Evolutionary conservation across 352 stramenopile genomes (phyloP), one percentile per base, ranked within the genome.

Genomic region (Globisporangium perplexum): DNA sequence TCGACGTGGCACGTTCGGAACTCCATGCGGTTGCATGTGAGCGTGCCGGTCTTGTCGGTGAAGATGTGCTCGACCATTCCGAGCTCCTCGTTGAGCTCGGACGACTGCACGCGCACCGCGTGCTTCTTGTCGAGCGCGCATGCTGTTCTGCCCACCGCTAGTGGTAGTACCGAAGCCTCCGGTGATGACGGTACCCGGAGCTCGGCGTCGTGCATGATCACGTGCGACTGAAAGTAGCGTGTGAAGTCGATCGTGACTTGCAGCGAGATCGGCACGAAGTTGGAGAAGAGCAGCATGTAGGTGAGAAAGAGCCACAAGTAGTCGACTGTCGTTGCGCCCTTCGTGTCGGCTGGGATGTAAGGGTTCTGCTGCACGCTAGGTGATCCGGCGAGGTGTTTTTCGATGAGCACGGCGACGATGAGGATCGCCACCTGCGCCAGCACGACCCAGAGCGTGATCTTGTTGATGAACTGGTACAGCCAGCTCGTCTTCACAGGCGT

Each of bases 61-160:
- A 99, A 99, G 28, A 99, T 88, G 60, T 99, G 96, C 51, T 98
- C 77, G 17, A 99, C 87, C 62, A 97, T 74, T 7, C 95, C 96
- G 22, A 98, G 68, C 47, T 98, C 88, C 53, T 95, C 90, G 44
- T 94, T 96, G 30, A 98, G 65, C 53, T 96, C 86, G 0, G 86
- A 93, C 0, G 77, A 91, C 43, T 89, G 78, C 14, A 90, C 88
- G 30, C 66, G 73, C 20, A 86, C 77, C 3, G 62, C 60, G 10
- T 68, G 84, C 28, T 83, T 74, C 62, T 77, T 71, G 42, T 71
- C 57, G 7, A n/a, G n/a, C 10, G 20, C 31, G 7, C 18, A 36
- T 15, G 33, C n/a, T 0, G 3, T 15, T 22, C 47, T 28, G 18
- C 47, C 41, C 14, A 5, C 52, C 30, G 20, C 6, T 3, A 38